These are phyloP conservation scores for Huntiella moniliformis DNA, from an alignment of 2,329 filamentous ascomycete genomes.

Conservation along the genomic window DNA sequence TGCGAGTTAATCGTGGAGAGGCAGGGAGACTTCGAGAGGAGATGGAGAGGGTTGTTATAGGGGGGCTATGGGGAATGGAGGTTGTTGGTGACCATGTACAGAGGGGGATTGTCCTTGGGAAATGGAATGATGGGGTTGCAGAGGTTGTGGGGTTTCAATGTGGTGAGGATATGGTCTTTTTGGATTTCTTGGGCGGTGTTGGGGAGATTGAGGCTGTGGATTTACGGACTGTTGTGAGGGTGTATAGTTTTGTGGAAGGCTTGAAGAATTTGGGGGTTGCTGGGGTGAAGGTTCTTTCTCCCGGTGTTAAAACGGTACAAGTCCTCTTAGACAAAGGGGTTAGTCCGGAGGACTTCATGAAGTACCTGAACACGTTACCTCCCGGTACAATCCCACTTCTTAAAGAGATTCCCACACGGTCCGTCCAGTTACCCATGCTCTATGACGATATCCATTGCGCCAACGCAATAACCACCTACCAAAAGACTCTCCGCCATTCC, in stretches of 20 bases:
- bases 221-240: conserved; percentile 18
- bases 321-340: conserved; percentile 16
- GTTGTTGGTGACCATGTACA: not conserved
- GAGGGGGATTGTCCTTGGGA: not conserved
- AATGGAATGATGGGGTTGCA: not conserved
- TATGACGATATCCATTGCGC: conserved; percentile 22
- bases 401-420: conserved; percentile 16
- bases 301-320: conserved; percentile 20
- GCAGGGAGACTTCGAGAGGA: conserved; percentile 11
- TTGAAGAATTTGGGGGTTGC: conserved; percentile 16
- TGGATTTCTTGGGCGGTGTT: conserved; percentile 18
- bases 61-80: not conserved
- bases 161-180: conserved; percentile 19
- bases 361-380: conserved; percentile 9
- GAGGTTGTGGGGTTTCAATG: conserved; percentile 17
- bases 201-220: conserved; percentile 16
- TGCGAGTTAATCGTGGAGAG: conserved; percentile 15
- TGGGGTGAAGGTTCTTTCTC: conserved; percentile 18
- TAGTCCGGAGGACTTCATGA: conserved; percentile 13
- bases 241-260: conserved; percentile 19
- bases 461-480: conserved; percentile 39
- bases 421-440: conserved; percentile 20
- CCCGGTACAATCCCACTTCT: conserved; percentile 1
- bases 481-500: conserved; percentile 39
- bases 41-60: not conserved